A percentile compares a stretch with the other conserved stretches of the same genome.
Conservation (phyloP, 164 flowering plant genomes). For the Cinnamomum micranthum region DNA sequence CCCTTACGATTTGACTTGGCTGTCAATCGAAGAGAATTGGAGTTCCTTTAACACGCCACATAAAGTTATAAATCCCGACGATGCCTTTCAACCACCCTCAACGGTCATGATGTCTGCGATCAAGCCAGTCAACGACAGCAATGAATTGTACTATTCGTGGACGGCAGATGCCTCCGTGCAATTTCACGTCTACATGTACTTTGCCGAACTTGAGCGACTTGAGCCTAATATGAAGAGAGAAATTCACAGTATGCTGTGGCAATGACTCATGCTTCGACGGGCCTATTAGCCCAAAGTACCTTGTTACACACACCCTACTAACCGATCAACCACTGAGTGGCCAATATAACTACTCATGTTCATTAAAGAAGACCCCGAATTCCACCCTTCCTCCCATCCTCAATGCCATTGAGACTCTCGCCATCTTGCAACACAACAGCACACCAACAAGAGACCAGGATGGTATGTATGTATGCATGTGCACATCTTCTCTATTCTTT, state of each 20-base stretch:
- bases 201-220: slow-evolving; percentile 31
- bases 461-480: background rate
- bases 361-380: slow-evolving; percentile 9
- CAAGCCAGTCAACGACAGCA: slow-evolving; percentile 5
- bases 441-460: slow-evolving; percentile 21
- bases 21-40: background rate
- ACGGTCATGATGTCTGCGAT: slow-evolving; percentile 31
- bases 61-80: background rate
- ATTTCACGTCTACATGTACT: slow-evolving; percentile 28
- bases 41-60: background rate
- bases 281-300: slow-evolving; percentile 3
- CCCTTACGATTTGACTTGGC: slow-evolving; percentile 8
- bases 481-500: too few species aligned
- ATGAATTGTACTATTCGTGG: slow-evolving; percentile 2
- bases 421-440: slow-evolving; percentile 1
- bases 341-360: slow-evolving; percentile 3
- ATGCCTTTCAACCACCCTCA: slow-evolving; percentile 14
- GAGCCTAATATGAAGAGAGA: slow-evolving; percentile 21
- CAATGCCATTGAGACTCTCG: slow-evolving; percentile 44
- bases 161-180: background rate
- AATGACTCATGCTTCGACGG: background rate
- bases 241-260: slow-evolving; percentile 16
- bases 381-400: slow-evolving; percentile 46
- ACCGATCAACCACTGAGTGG: background rate
- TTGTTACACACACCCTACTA: background rate